Evolutionary conservation across 306 rosid genomes (phyloP), one percentile per base, ranked within the genome.

Genomic region (Biancaea sappan): DNA sequence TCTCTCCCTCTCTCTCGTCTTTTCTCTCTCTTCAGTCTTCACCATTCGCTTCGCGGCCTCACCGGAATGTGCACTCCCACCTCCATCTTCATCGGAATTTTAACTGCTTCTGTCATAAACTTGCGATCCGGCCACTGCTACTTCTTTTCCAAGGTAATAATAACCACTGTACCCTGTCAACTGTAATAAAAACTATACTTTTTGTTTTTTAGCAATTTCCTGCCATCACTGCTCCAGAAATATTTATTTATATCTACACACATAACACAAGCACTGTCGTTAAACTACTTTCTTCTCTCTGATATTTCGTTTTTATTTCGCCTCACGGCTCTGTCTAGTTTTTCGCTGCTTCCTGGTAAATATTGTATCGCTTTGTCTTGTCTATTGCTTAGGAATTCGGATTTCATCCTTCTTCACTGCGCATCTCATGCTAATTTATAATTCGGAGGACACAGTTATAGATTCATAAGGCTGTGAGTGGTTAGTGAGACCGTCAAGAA

Each of bases 111-210:
- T 46, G 71, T 67, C 65, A 61, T 16, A 3, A 43, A 69, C 48
- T 69, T 69, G 38, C 64, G 73, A 83, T 81, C 81, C 59, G 37
- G 34, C 35, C 73, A 26, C 44, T 58, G 18, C 43, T 72, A 29
- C 21, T 58, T 47, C 52, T 28, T 51, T 72, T 10, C 19, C n/a
- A 21, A 81, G 85, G 85, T 76, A 81, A 37, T 58, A 4, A 56
- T 19, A 34, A 2, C 8, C 6, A 1, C 14, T 13, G 26, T 21
- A 22, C 31, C 31, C 59, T 6, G 21, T 75, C 29, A 15, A 66
- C 51, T 16, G 40, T 13, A 29, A 40, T 63, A 0, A 22, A 22
- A 48, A 66, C 61, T 18, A 6, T 14, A 5, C 29, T 7, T 59
- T 64, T 74, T 67, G 65, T 64, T 66, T 62, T 38, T 25, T 67